Percentiles rank a stretch among this genome's conserved stretches.
These are phyloP conservation scores for Nannochloropsis granulata DNA, from an alignment of 108 stramenopile genomes.

Conservation along the genomic window DNA sequence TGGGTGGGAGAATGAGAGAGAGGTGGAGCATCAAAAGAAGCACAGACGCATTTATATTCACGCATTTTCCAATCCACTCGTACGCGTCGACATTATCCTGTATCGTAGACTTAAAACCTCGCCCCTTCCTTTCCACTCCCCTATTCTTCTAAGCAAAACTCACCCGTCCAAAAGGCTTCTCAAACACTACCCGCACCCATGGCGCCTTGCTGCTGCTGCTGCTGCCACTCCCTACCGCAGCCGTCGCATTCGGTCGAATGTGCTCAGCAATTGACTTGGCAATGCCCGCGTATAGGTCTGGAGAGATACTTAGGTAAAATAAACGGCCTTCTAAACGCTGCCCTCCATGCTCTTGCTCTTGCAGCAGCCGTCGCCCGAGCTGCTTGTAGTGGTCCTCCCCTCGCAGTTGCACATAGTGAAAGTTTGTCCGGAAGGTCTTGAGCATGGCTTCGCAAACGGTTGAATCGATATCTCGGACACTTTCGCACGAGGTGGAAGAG, in stretches of 20 bases:
- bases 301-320: not conserved
- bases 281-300: not conserved
- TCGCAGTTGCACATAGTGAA: not conserved
- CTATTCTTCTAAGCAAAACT: not conserved
- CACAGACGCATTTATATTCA: too few species aligned
- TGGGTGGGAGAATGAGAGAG: not conserved
- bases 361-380: not conserved
- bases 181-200: constrained; percentile 55
- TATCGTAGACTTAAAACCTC: not conserved
- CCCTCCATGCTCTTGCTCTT: not conserved
- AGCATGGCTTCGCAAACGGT: not conserved
- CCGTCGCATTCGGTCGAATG: not conserved
- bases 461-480: not conserved
- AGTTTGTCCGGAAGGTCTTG: not conserved
- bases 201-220: not conserved
- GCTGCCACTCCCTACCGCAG: too few species aligned
- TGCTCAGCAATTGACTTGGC: not conserved
- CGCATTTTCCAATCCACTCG: too few species aligned
- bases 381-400: not conserved
- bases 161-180: constrained; percentile 80
- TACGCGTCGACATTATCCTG: too few species aligned
- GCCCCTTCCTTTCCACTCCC: not conserved
- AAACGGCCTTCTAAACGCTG: not conserved
- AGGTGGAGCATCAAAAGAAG: too few species aligned
- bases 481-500: not conserved